Conservation (phyloP, 371 early-diverging fungal genomes). For the Vairimorpha ceranae region DNA sequence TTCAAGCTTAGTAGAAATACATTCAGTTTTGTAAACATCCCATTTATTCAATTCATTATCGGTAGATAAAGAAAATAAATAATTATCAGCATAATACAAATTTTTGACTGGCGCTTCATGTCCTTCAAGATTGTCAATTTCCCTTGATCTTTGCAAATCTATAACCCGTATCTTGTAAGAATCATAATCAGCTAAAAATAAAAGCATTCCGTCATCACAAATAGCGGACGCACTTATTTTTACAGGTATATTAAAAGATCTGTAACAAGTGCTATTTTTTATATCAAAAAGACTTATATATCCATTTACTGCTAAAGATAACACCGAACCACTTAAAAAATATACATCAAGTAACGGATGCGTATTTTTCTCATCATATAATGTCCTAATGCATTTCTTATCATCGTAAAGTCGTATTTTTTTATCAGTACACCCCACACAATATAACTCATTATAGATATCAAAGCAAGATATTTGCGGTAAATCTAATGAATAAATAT, state of each 20-base stretch:
- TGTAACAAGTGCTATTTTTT: conserved; percentile 36
- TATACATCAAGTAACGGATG: conserved; percentile 10
- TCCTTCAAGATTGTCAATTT: conserved; percentile 44
- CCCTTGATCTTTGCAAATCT: conserved; percentile 44
- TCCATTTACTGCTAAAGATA: conserved; percentile 30
- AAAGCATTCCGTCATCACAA: conserved; percentile 38
- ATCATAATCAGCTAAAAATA: conserved; percentile 40
- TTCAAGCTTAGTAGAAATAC: conserved; percentile 5
- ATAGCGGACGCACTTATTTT: conserved; percentile 9
- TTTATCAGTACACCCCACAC: conserved; percentile 44
- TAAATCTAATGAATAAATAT: conserved; percentile 31
- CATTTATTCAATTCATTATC: conserved; percentile 41
- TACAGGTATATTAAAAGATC: conserved; percentile 36
- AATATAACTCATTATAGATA: conserved; percentile 23
- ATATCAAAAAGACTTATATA: conserved; percentile 47
- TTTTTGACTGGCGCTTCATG: conserved; percentile 26
- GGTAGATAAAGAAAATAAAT: conserved; percentile 32
- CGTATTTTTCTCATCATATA: conserved; percentile 30
- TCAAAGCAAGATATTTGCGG: conserved; percentile 37
- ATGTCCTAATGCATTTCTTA: conserved; percentile 14
- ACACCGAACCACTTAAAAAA: conserved; percentile 24
- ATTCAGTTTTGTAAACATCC: conserved; percentile 19
- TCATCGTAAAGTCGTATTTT: conserved; percentile 38
- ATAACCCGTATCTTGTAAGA: conserved; percentile 31
- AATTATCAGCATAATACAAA: conserved; percentile 17